Conservation (phyloP, 805 yeast genomes). For the Kuraishia piskuri region DNA sequence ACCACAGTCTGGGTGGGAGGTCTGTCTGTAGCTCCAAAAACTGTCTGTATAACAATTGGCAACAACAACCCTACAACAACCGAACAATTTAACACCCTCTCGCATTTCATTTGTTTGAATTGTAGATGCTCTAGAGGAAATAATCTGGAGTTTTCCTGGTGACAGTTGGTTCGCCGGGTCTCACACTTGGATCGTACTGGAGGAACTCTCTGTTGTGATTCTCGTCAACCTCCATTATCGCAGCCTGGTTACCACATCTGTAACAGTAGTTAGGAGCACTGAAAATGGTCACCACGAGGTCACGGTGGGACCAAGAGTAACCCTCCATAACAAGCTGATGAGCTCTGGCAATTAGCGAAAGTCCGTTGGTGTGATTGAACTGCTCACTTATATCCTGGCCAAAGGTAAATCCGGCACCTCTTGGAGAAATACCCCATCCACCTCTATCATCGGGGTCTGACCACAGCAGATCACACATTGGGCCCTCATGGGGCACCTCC, state of each 20-base stretch:
- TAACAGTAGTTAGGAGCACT: conserved; percentile 96
- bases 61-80: too few relatives aligned
- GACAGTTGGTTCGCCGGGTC: conserved; percentile 98
- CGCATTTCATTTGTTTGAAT: background rate
- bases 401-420: conserved; percentile 98
- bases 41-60: too few relatives aligned
- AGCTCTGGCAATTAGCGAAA: conserved; percentile 84
- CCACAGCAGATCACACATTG: conserved; percentile 96
- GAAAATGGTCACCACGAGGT: conserved; percentile 87
- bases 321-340: conserved; percentile 99
- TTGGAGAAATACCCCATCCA: conserved; percentile 96
- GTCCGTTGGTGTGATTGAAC: conserved; percentile 84
- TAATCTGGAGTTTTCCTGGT: conserved; percentile 96
- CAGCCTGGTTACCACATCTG: conserved; percentile 97
- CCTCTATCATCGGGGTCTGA: conserved; percentile 97
- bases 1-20: too few relatives aligned
- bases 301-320: conserved; percentile 90
- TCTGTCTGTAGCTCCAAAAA: too few relatives aligned
- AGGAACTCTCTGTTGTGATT: conserved; percentile 83
- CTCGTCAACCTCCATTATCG: conserved; percentile 96
- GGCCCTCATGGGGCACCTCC: conserved; percentile 97
- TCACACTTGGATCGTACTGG: conserved; percentile 92
- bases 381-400: conserved; percentile 93
- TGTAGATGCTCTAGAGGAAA: conserved; percentile 43
- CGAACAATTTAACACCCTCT: too few relatives aligned